Conservation (phyloP, 169 alveolate species). For the Perkinsus marinus region DNA sequence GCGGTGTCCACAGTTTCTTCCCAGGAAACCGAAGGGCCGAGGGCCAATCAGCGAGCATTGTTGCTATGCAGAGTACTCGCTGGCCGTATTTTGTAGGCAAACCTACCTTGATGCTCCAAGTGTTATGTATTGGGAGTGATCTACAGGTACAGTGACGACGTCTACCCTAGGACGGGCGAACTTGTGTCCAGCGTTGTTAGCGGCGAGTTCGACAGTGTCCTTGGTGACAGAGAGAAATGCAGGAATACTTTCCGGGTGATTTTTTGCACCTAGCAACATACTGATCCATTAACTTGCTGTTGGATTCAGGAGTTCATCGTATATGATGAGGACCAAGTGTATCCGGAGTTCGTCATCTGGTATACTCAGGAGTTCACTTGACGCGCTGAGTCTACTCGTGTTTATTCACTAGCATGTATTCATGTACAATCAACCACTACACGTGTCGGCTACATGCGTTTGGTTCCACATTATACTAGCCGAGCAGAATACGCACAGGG, state of each 20-base stretch:
- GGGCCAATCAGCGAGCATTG: neutral
- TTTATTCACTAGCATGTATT: too few relatives aligned
- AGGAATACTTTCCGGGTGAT: constrained; percentile 3
- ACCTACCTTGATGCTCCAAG: too few relatives aligned
- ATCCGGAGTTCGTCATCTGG: constrained; percentile 5
- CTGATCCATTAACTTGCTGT: too few relatives aligned
- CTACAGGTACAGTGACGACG: constrained; percentile 8
- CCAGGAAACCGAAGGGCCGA: too few relatives aligned
- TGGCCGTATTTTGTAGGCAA: too few relatives aligned
- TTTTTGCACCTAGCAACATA: too few relatives aligned
- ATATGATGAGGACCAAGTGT: constrained; percentile 17
- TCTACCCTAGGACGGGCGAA: constrained; percentile 5
- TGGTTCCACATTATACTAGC: too few relatives aligned
- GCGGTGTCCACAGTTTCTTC: too few relatives aligned
- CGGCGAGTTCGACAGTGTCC: constrained; percentile 11
- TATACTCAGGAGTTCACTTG: neutral
- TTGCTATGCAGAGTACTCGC: neutral
- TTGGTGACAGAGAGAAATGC: constrained; percentile 28
- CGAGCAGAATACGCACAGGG: too few relatives aligned
- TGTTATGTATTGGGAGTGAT: neutral
- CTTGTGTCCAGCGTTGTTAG: neutral
- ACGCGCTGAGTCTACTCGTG: too few relatives aligned
- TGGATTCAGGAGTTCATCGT: constrained; percentile 8
- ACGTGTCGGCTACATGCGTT: too few relatives aligned
- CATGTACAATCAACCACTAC: too few relatives aligned